Conservation (phyloP, 805 yeast genomes). For the Candida montana region DNA sequence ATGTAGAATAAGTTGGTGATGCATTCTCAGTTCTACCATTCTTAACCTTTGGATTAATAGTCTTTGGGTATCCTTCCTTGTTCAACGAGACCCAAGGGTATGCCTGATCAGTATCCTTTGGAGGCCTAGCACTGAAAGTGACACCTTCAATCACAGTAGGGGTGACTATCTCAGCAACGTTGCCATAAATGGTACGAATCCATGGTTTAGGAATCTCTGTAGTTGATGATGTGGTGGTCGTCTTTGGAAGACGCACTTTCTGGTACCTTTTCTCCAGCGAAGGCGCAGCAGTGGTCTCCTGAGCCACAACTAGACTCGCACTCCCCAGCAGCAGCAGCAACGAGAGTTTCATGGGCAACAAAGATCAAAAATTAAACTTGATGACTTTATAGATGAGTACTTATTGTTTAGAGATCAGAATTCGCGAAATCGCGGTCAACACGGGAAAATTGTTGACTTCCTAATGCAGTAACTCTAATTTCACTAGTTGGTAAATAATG, state of each 20-base stretch:
- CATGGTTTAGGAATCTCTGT: constrained; percentile 53
- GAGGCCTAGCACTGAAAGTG: constrained; percentile 44
- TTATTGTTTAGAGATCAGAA: too few relatives aligned
- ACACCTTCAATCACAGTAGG: constrained; percentile 60
- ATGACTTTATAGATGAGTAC: too few relatives aligned
- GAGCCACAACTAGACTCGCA: background rate
- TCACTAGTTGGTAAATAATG: too few relatives aligned
- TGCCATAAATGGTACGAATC: constrained; percentile 63
- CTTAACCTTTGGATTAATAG: constrained; percentile 70
- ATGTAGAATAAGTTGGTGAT: constrained; percentile 69
- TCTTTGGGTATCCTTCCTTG: constrained; percentile 73
- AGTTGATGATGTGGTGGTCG: constrained; percentile 28
- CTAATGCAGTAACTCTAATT: background rate
- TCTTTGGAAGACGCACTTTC: constrained; percentile 26
- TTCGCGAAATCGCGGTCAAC: background rate
- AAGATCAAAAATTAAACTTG: too few relatives aligned
- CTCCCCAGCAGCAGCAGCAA: background rate
- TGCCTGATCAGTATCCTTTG: constrained; percentile 51
- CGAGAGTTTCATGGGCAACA: background rate
- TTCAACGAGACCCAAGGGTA: constrained; percentile 79
- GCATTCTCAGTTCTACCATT: constrained; percentile 64
- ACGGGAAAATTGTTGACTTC: background rate
- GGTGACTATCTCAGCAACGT: constrained; percentile 58
- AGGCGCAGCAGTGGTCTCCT: constrained; percentile 6
- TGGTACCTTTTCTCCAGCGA: constrained; percentile 23